Evolutionary conservation across 331 rosid species (phyloP).

Genomic region (Arachis monticola): DNA sequence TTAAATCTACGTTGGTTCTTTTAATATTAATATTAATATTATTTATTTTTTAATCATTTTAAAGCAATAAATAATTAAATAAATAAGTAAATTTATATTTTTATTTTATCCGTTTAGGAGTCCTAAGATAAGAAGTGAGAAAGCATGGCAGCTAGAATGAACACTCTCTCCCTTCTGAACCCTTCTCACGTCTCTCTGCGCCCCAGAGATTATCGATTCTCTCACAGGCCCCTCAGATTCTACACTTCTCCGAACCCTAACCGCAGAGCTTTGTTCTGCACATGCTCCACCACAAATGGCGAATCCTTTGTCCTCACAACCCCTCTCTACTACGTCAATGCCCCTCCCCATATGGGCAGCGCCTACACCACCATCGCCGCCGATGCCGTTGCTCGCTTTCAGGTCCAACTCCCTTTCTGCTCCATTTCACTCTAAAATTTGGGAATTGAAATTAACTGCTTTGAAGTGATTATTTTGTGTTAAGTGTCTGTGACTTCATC

Average conservation of each 20-base stretch:
- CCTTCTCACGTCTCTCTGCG: conserved; percentile 53
- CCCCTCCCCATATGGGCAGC: conserved; percentile 99
- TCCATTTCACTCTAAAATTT: conserved; percentile 11
- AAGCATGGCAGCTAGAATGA: conserved; percentile 59
- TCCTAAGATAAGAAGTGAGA: not conserved
- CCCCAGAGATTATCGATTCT: conserved; percentile 44
- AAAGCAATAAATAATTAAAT: no score
- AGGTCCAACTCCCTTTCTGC: conserved; percentile 50
- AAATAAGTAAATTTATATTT: no score
- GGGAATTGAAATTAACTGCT: not conserved
- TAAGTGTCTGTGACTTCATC: conserved; percentile 18
- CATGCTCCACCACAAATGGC: conserved; percentile 39
- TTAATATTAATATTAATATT: no score
- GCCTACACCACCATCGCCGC: conserved; percentile 98
- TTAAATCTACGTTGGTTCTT: no score
- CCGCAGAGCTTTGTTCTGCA: conserved; percentile 54
- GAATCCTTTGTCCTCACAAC: conserved; percentile 81
- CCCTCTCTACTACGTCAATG: conserved; percentile 96
- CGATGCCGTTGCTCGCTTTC: conserved; percentile 96
- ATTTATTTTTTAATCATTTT: no score
- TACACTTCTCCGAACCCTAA: conserved; percentile 41
- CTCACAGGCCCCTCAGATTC: conserved; percentile 46
- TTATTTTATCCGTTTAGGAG: no score
- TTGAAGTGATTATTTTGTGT: not conserved
- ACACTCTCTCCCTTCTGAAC: conserved; percentile 54